These are phyloP conservation scores for Xylariales sp. DNA, from an alignment of 2,329 filamentous ascomycete genomes.

Conservation along the genomic window DNA sequence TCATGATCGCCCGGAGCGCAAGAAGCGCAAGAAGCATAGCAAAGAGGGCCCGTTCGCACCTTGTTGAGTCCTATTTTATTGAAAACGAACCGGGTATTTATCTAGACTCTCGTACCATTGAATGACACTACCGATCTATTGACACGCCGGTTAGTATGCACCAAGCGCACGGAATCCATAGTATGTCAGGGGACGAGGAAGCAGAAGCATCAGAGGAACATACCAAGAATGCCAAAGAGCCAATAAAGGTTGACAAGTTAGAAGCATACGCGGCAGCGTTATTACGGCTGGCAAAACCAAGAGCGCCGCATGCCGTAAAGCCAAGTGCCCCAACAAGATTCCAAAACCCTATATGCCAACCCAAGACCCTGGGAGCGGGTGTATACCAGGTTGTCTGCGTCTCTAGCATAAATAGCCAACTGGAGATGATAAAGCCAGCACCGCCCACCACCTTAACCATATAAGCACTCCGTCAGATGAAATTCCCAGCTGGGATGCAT, in stretches of 20 bases:
- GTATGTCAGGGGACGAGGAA: not conserved
- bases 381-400: constrained; percentile 34
- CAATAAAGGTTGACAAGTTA: constrained; percentile 31
- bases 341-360: constrained; percentile 37
- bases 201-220: not conserved
- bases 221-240: constrained; percentile 34
- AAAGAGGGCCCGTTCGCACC: not conserved
- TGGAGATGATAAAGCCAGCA: constrained; percentile 30
- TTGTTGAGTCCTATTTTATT: constrained; percentile 4
- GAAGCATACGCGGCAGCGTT: constrained; percentile 29
- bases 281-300: constrained; percentile 24
- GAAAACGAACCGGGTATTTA: constrained; percentile 29
- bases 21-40: not conserved
- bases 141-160: constrained; percentile 6
- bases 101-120: constrained; percentile 36
- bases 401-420: constrained; percentile 34
- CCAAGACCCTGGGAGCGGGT: constrained; percentile 21
- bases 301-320: constrained; percentile 31
- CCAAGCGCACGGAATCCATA: not conserved
- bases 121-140: constrained; percentile 30
- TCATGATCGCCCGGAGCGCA: not conserved
- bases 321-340: constrained; percentile 32
- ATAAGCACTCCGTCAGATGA: constrained; percentile 10
- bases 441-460: constrained; percentile 29
- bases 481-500: not conserved